Base-by-base conservation (phyloP, 345 rosid genomes). In the Rhizophora apiculata region DNA sequence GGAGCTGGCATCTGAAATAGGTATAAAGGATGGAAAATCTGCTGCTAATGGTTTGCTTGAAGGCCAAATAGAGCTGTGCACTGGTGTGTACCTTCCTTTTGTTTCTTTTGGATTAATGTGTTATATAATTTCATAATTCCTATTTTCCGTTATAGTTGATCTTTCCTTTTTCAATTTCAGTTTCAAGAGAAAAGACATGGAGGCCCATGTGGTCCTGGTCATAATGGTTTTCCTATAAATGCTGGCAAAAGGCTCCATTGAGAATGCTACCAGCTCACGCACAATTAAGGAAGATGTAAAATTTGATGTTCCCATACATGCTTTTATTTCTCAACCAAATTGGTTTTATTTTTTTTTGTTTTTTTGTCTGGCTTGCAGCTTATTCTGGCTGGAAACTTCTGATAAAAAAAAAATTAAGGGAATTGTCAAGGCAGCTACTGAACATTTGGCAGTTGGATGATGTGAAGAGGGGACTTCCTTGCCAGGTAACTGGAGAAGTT, bases 381-480 rank as follows among this genome's bases (percentile, higher is more conserved):
- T 21, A 27, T 29, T 48, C 34, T 69, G 60, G 26, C 71, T 67
- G 52, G 49, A 30, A 64, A 52, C 77, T 85, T 65, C 82, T 89
- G 96, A 86, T 88, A 31, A 31, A 31, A 31, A 76, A 76, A 81
- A 68, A 84, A 76, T 78, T 89, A 65, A 82, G 88, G 76, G 88
- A 88, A 69, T 83, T 89, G 39, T 80, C 93, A 8, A 85, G 76
- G 78, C 85, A 58, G 76, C 93, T 93, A 66, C 97, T 92, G 16
- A 94, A 89, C 68, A 94, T 94, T 65, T 94, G 93, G 97, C 96
- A 88, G 87, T 79, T 94, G 65, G 97, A 91, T 84, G 97, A 91
- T 77, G 93, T 91, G 34, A 89, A 94, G 84, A 91, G 85, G 76
- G 97, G 93, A 71, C 96, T 91, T 66, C 90, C 89, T 43, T 94